A percentile compares a stretch with the other conserved stretches of the same genome.
Conservation (phyloP, 2,329 filamentous ascomycete species). For the Aspergillus sojae region DNA sequence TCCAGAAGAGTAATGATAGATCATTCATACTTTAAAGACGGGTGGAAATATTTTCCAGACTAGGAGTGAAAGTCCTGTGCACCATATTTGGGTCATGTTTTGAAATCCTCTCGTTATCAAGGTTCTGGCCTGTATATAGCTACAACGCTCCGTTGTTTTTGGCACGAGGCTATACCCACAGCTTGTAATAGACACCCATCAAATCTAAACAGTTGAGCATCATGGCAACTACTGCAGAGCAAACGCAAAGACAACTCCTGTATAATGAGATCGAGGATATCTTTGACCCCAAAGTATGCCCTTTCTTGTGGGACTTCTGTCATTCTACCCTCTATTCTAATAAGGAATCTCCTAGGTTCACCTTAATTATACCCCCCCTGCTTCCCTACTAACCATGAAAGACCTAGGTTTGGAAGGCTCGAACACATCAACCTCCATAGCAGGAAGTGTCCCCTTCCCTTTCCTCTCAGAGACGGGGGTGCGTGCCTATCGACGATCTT, state of each 20-base stretch:
- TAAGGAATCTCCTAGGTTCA: background rate
- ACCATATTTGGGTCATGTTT: background rate
- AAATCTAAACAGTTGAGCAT: too few species aligned
- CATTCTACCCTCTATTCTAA: background rate
- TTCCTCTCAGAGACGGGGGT: background rate
- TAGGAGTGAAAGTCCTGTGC: background rate
- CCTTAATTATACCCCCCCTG: background rate
- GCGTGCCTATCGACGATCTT: background rate
- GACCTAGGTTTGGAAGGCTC: background rate
- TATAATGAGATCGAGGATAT: background rate
- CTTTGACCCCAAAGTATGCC: background rate
- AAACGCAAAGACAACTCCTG: background rate
- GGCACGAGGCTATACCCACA: too few species aligned
- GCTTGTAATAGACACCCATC: background rate
- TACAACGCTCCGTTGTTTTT: background rate
- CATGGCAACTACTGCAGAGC: background rate
- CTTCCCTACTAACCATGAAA: background rate
- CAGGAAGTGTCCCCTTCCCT: constrained; percentile 1
- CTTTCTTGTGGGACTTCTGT: too few species aligned
- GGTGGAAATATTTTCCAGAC: background rate
- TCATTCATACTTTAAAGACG: background rate
- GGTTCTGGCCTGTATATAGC: background rate
- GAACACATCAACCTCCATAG: background rate
- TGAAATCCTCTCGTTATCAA: background rate
- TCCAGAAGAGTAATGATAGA: background rate